A percentile compares a stretch with the other conserved stretches of the same genome.
Conservation (phyloP, 768 basidiomycete genomes). For the Cystofilobasidium ferigula region DNA sequence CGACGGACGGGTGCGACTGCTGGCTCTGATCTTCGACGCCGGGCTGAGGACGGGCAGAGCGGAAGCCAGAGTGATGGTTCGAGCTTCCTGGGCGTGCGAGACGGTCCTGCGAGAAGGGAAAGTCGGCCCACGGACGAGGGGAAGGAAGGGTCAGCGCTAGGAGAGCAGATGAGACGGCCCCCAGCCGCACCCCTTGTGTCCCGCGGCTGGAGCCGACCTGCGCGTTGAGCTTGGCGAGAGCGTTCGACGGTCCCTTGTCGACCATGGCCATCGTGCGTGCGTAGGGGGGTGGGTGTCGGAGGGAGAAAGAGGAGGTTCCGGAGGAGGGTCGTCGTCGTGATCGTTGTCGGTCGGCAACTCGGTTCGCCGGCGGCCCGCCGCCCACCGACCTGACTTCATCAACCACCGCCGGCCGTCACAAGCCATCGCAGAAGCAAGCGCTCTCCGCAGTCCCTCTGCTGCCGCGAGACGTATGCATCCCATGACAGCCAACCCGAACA, state of each 20-base stretch:
- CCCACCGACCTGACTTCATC: too few relatives aligned
- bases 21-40: not conserved
- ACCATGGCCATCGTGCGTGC: not conserved
- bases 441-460: too few relatives aligned
- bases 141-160: not conserved
- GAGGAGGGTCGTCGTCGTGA: not conserved
- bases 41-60: not conserved
- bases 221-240: not conserved
- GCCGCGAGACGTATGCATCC: too few relatives aligned
- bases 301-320: not conserved
- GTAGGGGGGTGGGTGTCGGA: too few relatives aligned
- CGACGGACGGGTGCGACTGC: not conserved
- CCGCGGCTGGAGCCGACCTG: not conserved
- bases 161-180: too few relatives aligned
- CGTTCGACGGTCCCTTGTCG: not conserved
- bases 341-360: too few relatives aligned
- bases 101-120: not conserved
- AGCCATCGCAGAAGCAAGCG: not conserved
- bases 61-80: not conserved
- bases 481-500: too few relatives aligned
- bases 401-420: too few relatives aligned
- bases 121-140: not conserved
- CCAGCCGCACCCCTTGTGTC: not conserved
- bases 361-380: too few relatives aligned
- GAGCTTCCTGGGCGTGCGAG: not conserved